phyloP scores from a whole-genome alignment of 768 basidiomycete genomes.

The Gymnopilus junonius region DNA sequence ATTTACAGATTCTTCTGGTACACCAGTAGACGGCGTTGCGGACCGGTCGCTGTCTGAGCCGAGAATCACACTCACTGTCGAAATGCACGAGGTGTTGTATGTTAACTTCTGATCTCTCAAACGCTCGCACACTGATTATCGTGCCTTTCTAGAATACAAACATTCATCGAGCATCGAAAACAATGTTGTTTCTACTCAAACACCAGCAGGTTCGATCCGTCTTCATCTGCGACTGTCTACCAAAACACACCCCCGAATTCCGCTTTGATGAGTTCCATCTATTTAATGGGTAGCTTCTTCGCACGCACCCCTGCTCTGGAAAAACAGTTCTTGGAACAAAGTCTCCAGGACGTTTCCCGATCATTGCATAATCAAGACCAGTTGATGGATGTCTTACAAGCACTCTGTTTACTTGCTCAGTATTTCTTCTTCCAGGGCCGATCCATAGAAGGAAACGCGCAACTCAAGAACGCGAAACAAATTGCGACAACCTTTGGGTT shows the following conservation, averaged over 20 bases:
- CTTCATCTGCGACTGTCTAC: conserved; percentile 25
- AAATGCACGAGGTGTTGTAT: conserved; percentile 25
- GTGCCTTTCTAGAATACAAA: conserved; percentile 44
- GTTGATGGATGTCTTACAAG: conserved; percentile 61
- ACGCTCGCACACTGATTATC: not conserved
- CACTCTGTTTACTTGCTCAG: conserved; percentile 60
- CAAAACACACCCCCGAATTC: conserved; percentile 48
- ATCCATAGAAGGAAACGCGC: conserved; percentile 61
- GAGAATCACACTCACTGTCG: conserved; percentile 10
- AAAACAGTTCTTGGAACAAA: conserved; percentile 49
- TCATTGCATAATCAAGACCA: conserved; percentile 60
- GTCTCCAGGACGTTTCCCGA: conserved; percentile 53
- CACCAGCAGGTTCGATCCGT: conserved; percentile 45
- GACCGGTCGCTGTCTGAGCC: conserved; percentile 17
- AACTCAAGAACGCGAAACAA: conserved; percentile 63
- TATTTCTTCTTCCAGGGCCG: conserved; percentile 64
- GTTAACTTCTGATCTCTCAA: not conserved
- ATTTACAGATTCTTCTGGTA: conserved; percentile 20
- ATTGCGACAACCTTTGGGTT: conserved; percentile 64
- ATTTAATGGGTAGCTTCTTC: conserved; percentile 62
- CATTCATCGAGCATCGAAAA: conserved; percentile 59
- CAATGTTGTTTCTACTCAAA: conserved; percentile 63
- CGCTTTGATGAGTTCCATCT: conserved; percentile 64
- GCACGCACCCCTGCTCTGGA: conserved; percentile 50
- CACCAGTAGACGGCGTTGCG: conserved; percentile 16